Percentiles rank a stretch among this genome's conserved stretches.
phyloP scores from a whole-genome alignment of 2,329 filamentous ascomycete genomes.

The Emmonsia crescens region DNA sequence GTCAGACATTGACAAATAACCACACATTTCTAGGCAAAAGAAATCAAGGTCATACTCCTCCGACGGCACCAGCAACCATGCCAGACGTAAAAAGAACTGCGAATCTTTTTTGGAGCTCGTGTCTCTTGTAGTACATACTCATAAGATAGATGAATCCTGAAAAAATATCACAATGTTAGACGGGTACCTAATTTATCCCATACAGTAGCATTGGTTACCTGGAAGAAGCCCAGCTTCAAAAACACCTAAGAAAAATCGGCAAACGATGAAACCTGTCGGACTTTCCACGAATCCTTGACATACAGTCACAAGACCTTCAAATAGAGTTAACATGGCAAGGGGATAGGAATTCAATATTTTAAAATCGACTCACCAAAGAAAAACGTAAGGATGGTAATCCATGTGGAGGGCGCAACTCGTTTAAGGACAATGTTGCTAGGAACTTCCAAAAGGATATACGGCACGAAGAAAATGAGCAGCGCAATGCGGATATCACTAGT shows the following conservation, averaged over 20 bases:
- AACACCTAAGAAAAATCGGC: constrained; percentile 26
- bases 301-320: constrained; percentile 33
- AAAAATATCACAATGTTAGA: not conserved
- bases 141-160: constrained; percentile 26
- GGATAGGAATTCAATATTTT: not conserved
- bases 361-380: constrained; percentile 24
- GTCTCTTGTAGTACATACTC: constrained; percentile 28
- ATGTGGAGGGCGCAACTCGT: constrained; percentile 31
- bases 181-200: not conserved
- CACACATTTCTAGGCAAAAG: not conserved
- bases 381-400: constrained; percentile 33
- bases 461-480: constrained; percentile 37
- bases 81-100: constrained; percentile 26
- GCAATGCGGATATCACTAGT: constrained; percentile 35
- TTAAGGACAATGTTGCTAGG: constrained; percentile 40
- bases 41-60: constrained; percentile 20
- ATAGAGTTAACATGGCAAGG: constrained; percentile 10
- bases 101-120: constrained; percentile 31
- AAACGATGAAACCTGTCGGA: constrained; percentile 30
- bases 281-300: constrained; percentile 33
- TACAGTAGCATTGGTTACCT: constrained; percentile 13
- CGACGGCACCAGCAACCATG: constrained; percentile 32
- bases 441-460: constrained; percentile 37
- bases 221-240: constrained; percentile 31
- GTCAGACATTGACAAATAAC: not conserved